A percentile compares a stretch with the other conserved stretches of the same genome.
These are phyloP conservation scores for Ascochyta koolunga DNA, from an alignment of 2,329 filamentous ascomycete genomes.

Conservation along the genomic window DNA sequence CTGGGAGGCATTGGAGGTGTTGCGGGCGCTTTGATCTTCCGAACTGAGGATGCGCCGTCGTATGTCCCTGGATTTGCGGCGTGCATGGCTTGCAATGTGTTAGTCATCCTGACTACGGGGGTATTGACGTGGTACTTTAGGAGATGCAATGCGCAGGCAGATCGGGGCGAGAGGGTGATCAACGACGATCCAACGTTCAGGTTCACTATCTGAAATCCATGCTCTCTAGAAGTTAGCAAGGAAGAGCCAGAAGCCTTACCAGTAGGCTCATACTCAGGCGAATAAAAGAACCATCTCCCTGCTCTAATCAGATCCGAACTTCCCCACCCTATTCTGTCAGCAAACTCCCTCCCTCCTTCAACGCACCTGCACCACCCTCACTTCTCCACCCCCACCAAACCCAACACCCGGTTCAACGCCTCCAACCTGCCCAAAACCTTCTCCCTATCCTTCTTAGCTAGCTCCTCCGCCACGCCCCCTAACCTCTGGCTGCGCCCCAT, in stretches of 20 bases:
- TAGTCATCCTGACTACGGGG: slow-evolving; percentile 24
- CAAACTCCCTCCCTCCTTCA: background rate
- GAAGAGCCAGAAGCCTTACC: background rate
- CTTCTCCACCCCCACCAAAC: background rate
- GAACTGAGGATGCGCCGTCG: slow-evolving; percentile 27
- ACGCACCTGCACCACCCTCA: background rate
- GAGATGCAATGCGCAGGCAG: slow-evolving; percentile 30
- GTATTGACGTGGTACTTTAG: slow-evolving; percentile 29
- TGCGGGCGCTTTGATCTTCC: slow-evolving; percentile 31
- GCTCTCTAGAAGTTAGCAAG: background rate
- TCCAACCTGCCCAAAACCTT: slow-evolving; percentile 13
- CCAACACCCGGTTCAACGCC: slow-evolving; percentile 7
- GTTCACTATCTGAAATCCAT: slow-evolving; percentile 24
- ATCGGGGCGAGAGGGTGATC: slow-evolving; percentile 30
- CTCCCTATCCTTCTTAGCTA: background rate
- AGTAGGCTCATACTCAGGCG: background rate
- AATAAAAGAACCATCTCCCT: background rate
- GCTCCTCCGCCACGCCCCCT: slow-evolving; percentile 5
- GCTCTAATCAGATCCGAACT: background rate
- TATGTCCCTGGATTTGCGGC: slow-evolving; percentile 31
- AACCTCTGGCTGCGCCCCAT: background rate
- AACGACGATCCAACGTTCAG: slow-evolving; percentile 32
- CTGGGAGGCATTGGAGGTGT: slow-evolving; percentile 33
- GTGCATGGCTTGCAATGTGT: slow-evolving; percentile 31
- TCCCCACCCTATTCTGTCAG: too few species aligned